These are phyloP conservation scores for Mucuna pruriens DNA, from an alignment of 306 rosid genomes.

Conservation along the genomic window DNA sequence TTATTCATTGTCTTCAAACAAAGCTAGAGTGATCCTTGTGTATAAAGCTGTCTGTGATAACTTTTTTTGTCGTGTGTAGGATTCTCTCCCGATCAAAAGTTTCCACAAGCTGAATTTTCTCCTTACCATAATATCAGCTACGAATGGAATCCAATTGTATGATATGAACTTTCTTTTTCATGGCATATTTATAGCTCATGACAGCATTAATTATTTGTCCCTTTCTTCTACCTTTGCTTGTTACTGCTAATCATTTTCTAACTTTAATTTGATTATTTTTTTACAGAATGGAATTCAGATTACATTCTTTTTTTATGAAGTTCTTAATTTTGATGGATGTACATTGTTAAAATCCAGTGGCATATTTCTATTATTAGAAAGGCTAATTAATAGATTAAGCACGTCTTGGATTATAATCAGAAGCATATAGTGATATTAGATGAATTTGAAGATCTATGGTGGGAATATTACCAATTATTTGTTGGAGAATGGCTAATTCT, in stretches of 20 bases:
- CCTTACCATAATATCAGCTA: constrained; percentile 66
- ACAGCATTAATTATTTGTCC: not conserved
- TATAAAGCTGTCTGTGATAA: constrained; percentile 38
- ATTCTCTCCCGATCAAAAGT: constrained; percentile 83
- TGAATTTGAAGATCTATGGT: not conserved
- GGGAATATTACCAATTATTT: not conserved
- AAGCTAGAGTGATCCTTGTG: constrained; percentile 5
- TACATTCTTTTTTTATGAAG: not conserved
- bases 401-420: constrained; percentile 23
- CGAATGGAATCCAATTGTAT: constrained; percentile 87
- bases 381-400: not conserved
- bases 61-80: constrained; percentile 55
- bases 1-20: constrained; percentile 12
- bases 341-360: constrained; percentile 7
- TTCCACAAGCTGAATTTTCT: constrained; percentile 82
- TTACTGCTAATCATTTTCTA: constrained; percentile 18
- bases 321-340: constrained; percentile 18
- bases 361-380: not conserved
- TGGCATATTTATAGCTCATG: not conserved
- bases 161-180: constrained; percentile 35
- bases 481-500: constrained; percentile 25
- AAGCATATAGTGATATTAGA: constrained; percentile 22
- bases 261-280: constrained; percentile 30
- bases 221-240: constrained; percentile 28
- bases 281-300: constrained; percentile 9